Base-by-base conservation (phyloP, 805 yeast genomes). In the Saturnispora silvae region DNA sequence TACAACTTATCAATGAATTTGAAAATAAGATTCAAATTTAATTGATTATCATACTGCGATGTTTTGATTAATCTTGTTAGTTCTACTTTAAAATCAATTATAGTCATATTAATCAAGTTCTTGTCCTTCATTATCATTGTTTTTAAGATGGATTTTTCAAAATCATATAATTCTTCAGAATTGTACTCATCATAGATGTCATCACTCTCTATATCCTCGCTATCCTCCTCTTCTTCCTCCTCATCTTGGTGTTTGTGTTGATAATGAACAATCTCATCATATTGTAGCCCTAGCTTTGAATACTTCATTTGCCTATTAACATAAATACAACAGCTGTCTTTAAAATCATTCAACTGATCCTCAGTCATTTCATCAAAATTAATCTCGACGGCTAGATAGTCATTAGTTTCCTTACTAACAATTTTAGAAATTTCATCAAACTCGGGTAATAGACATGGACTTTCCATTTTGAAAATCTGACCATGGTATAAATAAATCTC, bases 381-480 rank as follows among this genome's bases (percentile, higher is more conserved):
- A 13, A 56, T 40, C 11, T 43, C 46, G n/a, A 74, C 67, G 3
- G 73, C 71, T 46, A 75, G 77, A 50, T 72, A 74, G 10, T 68
- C 70, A 2, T 64, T 54, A 9, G 43, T 35, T 5, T 38, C 26
- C 16, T 31, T 35, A 0, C 78, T 68, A 29, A 61, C 60, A 2
- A 85, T 65, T 5, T 59, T 57, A 7, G 49, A 40, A 7, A 85
- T 74, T 0, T 59, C 57, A 11, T 64, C 61, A 20, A 80, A 48
- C 22, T 70, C 68, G 0, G 95, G 92, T 29, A 86, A 51, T 31
- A 84, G 57, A 43, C 81, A 73, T 0, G 96, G 96, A 0, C 92
- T 61, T 6, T 51, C 38, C 5, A 65, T 35, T 2, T 52, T 51
- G 3, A 56, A 37, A 7, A 47, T 34, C 5, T 55, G 33, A 1